These are phyloP conservation scores for Plectosphaerella plurivora DNA, from an alignment of 2,329 filamentous ascomycete genomes.

Conservation along the genomic window DNA sequence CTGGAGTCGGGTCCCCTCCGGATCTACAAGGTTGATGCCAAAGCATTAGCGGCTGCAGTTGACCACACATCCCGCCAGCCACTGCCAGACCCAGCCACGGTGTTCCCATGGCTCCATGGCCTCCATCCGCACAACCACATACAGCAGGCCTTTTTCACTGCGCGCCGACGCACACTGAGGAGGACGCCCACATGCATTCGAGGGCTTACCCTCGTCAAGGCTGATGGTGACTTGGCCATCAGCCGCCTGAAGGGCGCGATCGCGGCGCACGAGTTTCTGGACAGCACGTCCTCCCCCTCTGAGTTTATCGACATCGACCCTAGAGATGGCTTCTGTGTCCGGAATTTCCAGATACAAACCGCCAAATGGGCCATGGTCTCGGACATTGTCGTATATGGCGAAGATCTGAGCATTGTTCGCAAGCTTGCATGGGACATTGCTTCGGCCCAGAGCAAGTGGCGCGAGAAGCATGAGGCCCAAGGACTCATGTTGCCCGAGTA, in stretches of 20 bases:
- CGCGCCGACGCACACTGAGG: slow-evolving; percentile 65
- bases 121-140: slow-evolving; percentile 84
- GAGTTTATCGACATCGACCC: slow-evolving; percentile 83
- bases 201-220: slow-evolving; percentile 81
- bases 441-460: slow-evolving; percentile 72
- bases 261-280: slow-evolving; percentile 72
- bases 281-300: slow-evolving; percentile 29
- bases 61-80: slow-evolving; percentile 74
- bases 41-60: slow-evolving; percentile 66
- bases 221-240: slow-evolving; percentile 70
- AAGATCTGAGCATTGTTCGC: slow-evolving; percentile 56
- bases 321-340: slow-evolving; percentile 84
- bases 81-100: slow-evolving; percentile 75
- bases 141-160: slow-evolving; percentile 84
- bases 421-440: slow-evolving; percentile 67
- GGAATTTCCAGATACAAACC: slow-evolving; percentile 95
- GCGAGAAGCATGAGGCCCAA: slow-evolving; percentile 55
- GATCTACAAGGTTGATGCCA: slow-evolving; percentile 70
- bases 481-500: slow-evolving; percentile 58
- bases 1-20: slow-evolving; percentile 48
- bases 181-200: slow-evolving; percentile 73
- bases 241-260: slow-evolving; percentile 85
- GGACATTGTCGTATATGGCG: slow-evolving; percentile 89
- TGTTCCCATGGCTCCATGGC: slow-evolving; percentile 96
- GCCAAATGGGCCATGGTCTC: slow-evolving; percentile 84